Evolutionary conservation across 495 filamentous ascomycete species (phyloP), one percentile per base, ranked within the genome.

Genomic region (Penicillium lividum): DNA sequence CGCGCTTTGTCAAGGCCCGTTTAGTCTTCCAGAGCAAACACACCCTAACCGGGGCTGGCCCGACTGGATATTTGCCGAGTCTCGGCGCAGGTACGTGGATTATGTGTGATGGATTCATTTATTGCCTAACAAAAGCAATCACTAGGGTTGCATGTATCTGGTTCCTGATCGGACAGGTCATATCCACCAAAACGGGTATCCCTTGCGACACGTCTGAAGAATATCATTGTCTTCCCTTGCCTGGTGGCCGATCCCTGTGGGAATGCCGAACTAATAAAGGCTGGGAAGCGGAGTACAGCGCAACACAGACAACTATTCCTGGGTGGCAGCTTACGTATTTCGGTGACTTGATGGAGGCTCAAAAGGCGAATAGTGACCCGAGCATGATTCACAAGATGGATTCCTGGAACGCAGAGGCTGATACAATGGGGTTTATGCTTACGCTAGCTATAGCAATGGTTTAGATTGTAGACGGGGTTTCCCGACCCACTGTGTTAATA

Each of bases 321-420:
- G 44, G 11, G 44, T 27, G 16, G 27, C 44, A 46, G 44, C 44
- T 46, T 46, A 46, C 44, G 13, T 46, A 46, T 11, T 46, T 46
- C 2, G 44, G 44, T 11, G 44, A 46, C 16, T 46, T 46, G 44
- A 46, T 46, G 44, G 44, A 46, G 44, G 44, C 44, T 46, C 44
- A 46, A 11, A 46, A 46, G 44, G 44, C 44, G 44, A 25, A 11
- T n/a, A 46, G 44, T 46, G 44, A 46, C 44, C 44, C 16, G 27
- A 46, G 16, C 44, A 46, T 46, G 16, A 22, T 46, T 46, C 44
- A 46, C 0, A 46, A 46, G 44, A 22, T 46, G 6, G 44, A 46
- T 46, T 46, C n/a, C 44, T 46, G 44, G 44, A 46, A 46, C 10
- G 44, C 44, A 46, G 44, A 46, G 44, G 44, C 44, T 46, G 44